Base-by-base conservation (phyloP, 495 filamentous ascomycete species). In the Rusavskia elegans region DNA sequence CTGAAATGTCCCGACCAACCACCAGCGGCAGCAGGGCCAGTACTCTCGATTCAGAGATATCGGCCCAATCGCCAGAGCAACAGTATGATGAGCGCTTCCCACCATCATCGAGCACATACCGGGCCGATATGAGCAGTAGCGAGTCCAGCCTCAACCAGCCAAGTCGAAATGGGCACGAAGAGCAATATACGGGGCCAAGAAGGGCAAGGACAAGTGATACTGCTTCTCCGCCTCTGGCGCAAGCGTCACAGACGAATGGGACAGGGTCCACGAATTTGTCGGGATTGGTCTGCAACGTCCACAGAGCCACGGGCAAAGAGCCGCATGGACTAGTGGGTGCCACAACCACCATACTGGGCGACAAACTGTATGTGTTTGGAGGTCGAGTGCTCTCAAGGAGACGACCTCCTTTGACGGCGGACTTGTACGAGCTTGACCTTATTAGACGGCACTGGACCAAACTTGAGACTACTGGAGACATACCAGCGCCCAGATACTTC, bases 341-440 rank as follows among this genome's bases (percentile, higher is more conserved):
- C 3, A 95, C 93, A 0, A 97, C 93, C 0, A 97, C 93, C 0
- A 84, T 97, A 48, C 61, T 98, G 21, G 89, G 88, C 10, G 92
- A 98, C 63, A 95, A 87, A 62, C 72, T 98, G 35, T 98, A 94
- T 64, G 89, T 96, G 5, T 97, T 97, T 66, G 92, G 92, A 14
- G 92, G 92, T 17, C 80, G 90, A 46, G 78, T 89, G 55, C 69
- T 98, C 38, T 94, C 90, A 14, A 72, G 86, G 55, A 85, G 80
- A 53, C 78, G 82, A 49, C 85, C 92, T 8, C 83, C 85, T 37
- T 70, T 97, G 54, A 95, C 88, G 2, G 80, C 85, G 23, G 85
- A 95, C 61, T 70, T 97, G 52, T 95, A 95, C 62, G 93, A 96
- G 64, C 69, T 98, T 53, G 90, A 97, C 66, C 73, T 98, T 45